These are phyloP conservation scores for Mollisiaceae sp. DNA, from an alignment of 2,329 filamentous ascomycete genomes.

Conservation along the genomic window DNA sequence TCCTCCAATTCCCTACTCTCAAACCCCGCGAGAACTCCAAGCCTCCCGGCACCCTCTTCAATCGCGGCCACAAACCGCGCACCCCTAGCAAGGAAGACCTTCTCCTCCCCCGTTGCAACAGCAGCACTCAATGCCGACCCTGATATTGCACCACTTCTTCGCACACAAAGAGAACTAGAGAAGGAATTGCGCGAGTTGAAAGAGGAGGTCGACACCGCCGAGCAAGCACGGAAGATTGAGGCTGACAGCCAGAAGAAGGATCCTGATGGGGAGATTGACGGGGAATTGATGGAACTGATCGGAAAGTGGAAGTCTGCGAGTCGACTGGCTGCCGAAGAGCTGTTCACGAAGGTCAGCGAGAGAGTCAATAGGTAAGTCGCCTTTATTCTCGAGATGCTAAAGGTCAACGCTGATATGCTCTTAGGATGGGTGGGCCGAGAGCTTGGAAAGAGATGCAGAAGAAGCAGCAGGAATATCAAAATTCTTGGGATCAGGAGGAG, in stretches of 20 bases:
- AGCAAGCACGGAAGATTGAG: slow-evolving; percentile 59
- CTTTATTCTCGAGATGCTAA: not conserved
- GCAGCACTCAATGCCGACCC: slow-evolving; percentile 41
- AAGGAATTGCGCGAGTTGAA: slow-evolving; percentile 39
- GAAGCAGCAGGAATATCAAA: slow-evolving; percentile 48
- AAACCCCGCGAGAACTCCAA: slow-evolving; percentile 13
- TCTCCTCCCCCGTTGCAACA: slow-evolving; percentile 41
- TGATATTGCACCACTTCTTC: slow-evolving; percentile 41
- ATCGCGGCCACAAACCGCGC: slow-evolving; percentile 15
- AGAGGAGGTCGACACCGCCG: slow-evolving; percentile 53
- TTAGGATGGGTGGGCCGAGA: slow-evolving; percentile 62
- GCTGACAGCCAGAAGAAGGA: slow-evolving; percentile 34
- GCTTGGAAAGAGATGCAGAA: slow-evolving; percentile 59
- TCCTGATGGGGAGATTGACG: slow-evolving; percentile 58
- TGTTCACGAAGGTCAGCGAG: slow-evolving; percentile 65
- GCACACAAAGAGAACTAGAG: slow-evolving; percentile 43
- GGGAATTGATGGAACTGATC: slow-evolving; percentile 60
- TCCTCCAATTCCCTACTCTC: slow-evolving; percentile 25
- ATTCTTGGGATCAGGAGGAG: slow-evolving; percentile 47
- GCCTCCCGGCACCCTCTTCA: slow-evolving; percentile 8
- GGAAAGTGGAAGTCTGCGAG: slow-evolving; percentile 65
- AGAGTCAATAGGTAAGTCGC: slow-evolving; percentile 54
- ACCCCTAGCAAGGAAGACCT: slow-evolving; percentile 31
- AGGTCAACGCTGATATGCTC: slow-evolving; percentile 11
- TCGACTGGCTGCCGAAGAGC: slow-evolving; percentile 68